Evolutionary conservation across 148 eudicot genomes (phyloP).

Genomic region (Mesembryanthemum crystallinum): DNA sequence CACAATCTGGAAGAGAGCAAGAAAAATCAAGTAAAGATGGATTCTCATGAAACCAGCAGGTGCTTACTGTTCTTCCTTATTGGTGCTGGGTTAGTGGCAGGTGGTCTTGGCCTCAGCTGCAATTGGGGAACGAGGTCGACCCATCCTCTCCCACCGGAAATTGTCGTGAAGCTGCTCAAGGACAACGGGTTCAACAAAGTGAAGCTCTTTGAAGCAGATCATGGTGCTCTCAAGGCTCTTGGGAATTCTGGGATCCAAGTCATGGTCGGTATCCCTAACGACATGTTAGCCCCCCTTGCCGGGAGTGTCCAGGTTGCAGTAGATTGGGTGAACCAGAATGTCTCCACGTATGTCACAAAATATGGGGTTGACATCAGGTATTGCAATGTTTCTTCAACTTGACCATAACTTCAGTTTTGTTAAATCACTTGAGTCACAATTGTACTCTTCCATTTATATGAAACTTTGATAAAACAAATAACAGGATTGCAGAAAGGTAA

Average conservation of each 20-base stretch:
- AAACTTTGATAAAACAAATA: too few relatives aligned
- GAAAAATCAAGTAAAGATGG: constrained; percentile 13
- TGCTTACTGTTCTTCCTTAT: constrained; percentile 27
- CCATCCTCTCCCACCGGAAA: constrained; percentile 73
- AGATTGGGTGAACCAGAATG: constrained; percentile 74
- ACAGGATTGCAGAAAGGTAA: too few relatives aligned
- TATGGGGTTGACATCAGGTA: constrained; percentile 80
- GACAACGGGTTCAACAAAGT: constrained; percentile 91
- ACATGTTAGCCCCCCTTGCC: constrained; percentile 66
- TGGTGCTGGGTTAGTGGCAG: constrained; percentile 22
- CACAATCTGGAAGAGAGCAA: background rate
- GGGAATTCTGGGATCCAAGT: constrained; percentile 88
- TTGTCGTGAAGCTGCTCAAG: constrained; percentile 69
- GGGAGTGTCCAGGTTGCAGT: constrained; percentile 64
- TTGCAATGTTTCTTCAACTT: too few relatives aligned
- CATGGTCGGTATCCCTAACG: constrained; percentile 95
- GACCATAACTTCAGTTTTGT: too few relatives aligned
- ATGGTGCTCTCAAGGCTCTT: constrained; percentile 64
- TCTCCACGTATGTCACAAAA: constrained; percentile 59
- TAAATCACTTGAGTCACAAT: too few relatives aligned
- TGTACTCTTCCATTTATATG: too few relatives aligned
- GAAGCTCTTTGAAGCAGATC: constrained; percentile 88
- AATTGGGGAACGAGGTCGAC: constrained; percentile 76
- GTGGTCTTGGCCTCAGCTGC: constrained; percentile 49
- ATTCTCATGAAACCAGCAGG: constrained; percentile 2